Evolutionary conservation across 208 protist species (phyloP).

Genomic region (Crithidia fasciculata): DNA sequence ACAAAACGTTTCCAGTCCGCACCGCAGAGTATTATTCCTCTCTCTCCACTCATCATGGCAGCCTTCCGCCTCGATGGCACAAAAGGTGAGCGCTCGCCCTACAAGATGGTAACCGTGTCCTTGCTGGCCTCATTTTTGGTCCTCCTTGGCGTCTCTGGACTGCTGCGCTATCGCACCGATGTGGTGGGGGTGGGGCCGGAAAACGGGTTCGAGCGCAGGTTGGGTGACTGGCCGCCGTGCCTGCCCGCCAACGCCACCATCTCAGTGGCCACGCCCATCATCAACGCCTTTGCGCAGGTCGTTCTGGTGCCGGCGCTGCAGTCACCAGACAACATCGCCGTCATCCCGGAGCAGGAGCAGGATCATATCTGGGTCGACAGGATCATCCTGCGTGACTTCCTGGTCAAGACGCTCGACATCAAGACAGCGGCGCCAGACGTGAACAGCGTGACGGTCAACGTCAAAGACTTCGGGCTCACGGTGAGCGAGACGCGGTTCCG

Average conservation of each 20-base stretch:
- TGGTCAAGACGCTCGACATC: constrained; percentile 24
- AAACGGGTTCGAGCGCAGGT: too few species aligned
- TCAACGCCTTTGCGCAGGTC: constrained; percentile 19
- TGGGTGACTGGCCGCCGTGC: background rate
- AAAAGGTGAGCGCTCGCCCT: background rate
- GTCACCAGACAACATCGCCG: constrained; percentile 19
- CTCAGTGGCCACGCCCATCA: constrained; percentile 20
- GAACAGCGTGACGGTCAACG: constrained; percentile 36
- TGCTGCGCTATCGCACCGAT: background rate
- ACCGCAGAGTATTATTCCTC: too few species aligned
- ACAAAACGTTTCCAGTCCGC: too few species aligned
- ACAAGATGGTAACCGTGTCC: background rate
- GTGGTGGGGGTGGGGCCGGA: background rate
- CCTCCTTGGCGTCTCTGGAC: background rate
- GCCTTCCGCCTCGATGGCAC: background rate
- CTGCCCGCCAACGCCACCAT: constrained; percentile 10
- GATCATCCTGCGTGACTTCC: constrained; percentile 54
- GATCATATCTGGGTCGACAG: constrained; percentile 44
- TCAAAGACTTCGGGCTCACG: constrained; percentile 30
- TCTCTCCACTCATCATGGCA: too few species aligned
- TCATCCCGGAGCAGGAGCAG: constrained; percentile 42
- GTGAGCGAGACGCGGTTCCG: constrained; percentile 63
- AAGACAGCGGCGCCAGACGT: constrained; percentile 25
- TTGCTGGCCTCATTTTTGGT: background rate
- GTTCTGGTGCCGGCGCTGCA: constrained; percentile 31